Conservation (phyloP, 805 yeast species). For the Suhomyces faveliae region DNA sequence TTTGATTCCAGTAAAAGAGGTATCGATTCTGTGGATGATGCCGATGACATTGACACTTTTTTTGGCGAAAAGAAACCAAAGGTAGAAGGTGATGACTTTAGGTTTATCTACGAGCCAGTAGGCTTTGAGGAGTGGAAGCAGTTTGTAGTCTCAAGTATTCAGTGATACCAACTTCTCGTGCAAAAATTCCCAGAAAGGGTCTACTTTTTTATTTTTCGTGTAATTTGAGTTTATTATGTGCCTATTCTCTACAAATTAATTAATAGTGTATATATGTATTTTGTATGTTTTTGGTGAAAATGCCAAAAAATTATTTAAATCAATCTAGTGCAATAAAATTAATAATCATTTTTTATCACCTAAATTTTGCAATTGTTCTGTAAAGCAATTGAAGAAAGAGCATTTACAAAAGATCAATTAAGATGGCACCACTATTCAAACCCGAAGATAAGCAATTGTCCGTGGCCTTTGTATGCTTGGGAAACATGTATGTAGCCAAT, state of each 20-base stretch:
- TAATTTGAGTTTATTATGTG: neutral
- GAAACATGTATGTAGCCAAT: slow-evolving; percentile 64
- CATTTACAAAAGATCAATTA: slow-evolving; percentile 1
- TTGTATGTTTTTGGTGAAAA: neutral
- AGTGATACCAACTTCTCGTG: slow-evolving; percentile 3
- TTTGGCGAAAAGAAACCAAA: slow-evolving; percentile 37
- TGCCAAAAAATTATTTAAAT: neutral
- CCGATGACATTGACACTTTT: slow-evolving; percentile 34
- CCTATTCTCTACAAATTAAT: no score
- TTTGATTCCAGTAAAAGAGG: slow-evolving; percentile 19
- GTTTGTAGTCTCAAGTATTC: slow-evolving; percentile 20
- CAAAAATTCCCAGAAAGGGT: neutral
- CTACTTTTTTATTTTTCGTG: neutral
- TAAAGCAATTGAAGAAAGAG: neutral
- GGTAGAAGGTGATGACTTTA: slow-evolving; percentile 17
- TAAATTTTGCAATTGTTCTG: neutral
- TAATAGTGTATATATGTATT: neutral
- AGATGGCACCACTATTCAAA: slow-evolving; percentile 13
- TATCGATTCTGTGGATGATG: slow-evolving; percentile 21
- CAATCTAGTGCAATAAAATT: neutral
- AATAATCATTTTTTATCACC: neutral
- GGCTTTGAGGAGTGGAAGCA: slow-evolving; percentile 37
- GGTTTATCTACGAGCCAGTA: slow-evolving; percentile 30
- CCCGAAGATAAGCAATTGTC: slow-evolving; percentile 36
- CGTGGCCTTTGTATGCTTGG: slow-evolving; percentile 89